Evolutionary conservation across 305 asterid species (phyloP).

Genomic region (Caryopteris hybrid): DNA sequence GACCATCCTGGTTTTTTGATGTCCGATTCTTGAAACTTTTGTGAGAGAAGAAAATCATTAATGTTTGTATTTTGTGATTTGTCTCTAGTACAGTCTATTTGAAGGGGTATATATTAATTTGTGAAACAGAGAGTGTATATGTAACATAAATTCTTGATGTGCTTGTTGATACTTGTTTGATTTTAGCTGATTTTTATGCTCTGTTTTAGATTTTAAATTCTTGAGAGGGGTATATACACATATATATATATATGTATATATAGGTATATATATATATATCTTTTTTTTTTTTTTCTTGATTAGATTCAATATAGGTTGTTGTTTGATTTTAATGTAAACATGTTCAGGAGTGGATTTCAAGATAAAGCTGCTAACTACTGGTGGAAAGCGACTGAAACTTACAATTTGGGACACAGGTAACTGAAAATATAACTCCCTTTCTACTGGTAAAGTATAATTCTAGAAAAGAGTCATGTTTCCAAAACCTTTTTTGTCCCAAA

Average conservation of each 20-base stretch:
- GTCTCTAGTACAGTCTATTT: too few relatives aligned
- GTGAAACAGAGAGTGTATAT: too few relatives aligned
- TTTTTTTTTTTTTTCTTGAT: not conserved
- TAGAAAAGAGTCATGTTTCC: too few relatives aligned
- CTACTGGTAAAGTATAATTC: not conserved
- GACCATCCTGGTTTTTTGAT: not conserved
- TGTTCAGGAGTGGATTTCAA: slow-evolving; percentile 89
- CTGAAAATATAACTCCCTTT: not conserved
- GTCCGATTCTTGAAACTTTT: not conserved
- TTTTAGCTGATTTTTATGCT: not conserved
- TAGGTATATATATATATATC: too few relatives aligned
- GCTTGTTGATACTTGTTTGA: slow-evolving; percentile 4
- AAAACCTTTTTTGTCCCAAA: too few relatives aligned
- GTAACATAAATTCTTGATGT: not conserved
- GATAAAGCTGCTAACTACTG: slow-evolving; percentile 64
- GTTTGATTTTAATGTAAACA: slow-evolving; percentile 13
- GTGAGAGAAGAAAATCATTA: not conserved
- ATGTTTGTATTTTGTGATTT: too few relatives aligned
- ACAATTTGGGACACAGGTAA: slow-evolving; percentile 93
- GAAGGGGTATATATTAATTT: too few relatives aligned
- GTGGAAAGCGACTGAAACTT: slow-evolving; percentile 68
- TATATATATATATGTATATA: too few relatives aligned
- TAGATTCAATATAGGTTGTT: not conserved
- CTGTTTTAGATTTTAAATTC: not conserved
- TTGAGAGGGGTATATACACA: too few relatives aligned